Conservation (phyloP, 352 stramenopile genomes). For the Globisporangium ultimum region DNA sequence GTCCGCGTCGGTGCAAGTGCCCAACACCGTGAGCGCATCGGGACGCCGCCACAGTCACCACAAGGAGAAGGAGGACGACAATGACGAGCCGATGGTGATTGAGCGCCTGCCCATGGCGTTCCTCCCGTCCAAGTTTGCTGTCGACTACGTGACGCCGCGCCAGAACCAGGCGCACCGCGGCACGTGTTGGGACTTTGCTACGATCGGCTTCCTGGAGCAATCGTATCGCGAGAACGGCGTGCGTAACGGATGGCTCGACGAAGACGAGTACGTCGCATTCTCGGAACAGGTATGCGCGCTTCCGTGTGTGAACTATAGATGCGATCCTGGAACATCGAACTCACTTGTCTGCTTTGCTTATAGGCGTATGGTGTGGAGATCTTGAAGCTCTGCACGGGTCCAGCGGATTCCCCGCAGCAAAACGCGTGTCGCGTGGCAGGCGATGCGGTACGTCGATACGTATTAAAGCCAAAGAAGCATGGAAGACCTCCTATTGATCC, state of each 20-base stretch:
- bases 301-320: background rate
- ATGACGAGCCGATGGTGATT: background rate
- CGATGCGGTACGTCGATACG: conserved; percentile 29
- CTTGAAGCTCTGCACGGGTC: conserved; percentile 63
- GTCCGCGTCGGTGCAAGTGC: too few relatives aligned
- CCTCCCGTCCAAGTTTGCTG: conserved; percentile 76
- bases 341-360: conserved; percentile 3
- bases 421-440: conserved; percentile 65
- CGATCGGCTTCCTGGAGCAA: conserved; percentile 73
- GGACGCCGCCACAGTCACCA: conserved; percentile 5
- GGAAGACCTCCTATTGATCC: too few relatives aligned
- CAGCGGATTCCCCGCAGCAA: conserved; percentile 61
- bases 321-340: too few relatives aligned
- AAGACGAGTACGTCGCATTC: conserved; percentile 74
- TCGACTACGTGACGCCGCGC: conserved; percentile 72
- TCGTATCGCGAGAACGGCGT: conserved; percentile 73
- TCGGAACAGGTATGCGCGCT: conserved; percentile 52
- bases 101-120: conserved; percentile 59
- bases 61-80: conserved; percentile 1
- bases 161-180: conserved; percentile 72
- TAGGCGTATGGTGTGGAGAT: conserved; percentile 72
- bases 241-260: conserved; percentile 57
- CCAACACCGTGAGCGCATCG: too few relatives aligned
- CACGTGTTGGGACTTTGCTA: conserved; percentile 84
- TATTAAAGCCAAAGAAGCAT: too few relatives aligned